A percentile compares a stretch with the other conserved stretches of the same genome.
These are phyloP conservation scores for Singerocomus inundabilis DNA, from an alignment of 1,284 basidiomycete species.

Conservation along the genomic window DNA sequence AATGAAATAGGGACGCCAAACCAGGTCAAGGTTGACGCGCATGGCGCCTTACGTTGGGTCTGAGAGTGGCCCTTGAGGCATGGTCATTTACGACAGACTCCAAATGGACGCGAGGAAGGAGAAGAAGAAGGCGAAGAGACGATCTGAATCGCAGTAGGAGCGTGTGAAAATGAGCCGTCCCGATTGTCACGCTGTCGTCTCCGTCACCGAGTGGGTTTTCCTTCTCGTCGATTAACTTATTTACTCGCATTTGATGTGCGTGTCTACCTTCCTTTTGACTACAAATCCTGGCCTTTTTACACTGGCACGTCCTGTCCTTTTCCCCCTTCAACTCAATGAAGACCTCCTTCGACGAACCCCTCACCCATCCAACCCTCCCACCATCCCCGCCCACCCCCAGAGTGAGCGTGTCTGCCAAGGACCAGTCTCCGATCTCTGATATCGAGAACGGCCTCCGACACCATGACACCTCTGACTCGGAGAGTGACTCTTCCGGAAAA, in stretches of 20 bases:
- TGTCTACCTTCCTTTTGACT: slow-evolving; percentile 4
- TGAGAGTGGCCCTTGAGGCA: too few relatives aligned
- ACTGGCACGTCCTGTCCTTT: not conserved
- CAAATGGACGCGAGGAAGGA: too few relatives aligned
- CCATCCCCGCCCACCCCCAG: not conserved
- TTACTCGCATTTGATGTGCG: slow-evolving; percentile 4
- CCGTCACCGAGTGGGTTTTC: too few relatives aligned
- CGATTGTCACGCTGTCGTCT: too few relatives aligned
- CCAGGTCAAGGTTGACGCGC: too few relatives aligned
- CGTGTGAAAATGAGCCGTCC: too few relatives aligned
- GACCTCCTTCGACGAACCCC: not conserved
- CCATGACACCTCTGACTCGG: slow-evolving; percentile 10
- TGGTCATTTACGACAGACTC: too few relatives aligned
- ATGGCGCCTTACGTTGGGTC: too few relatives aligned
- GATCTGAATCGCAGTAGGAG: too few relatives aligned
- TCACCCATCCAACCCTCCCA: not conserved
- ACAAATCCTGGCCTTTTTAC: slow-evolving; percentile 10
- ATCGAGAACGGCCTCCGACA: not conserved
- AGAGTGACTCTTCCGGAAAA: slow-evolving; percentile 8
- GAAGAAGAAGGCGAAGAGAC: too few relatives aligned
- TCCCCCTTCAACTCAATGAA: slow-evolving; percentile 3
- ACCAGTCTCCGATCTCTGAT: not conserved
- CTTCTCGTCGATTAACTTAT: slow-evolving; percentile 9
- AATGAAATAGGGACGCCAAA: too few relatives aligned
- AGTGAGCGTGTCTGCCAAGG: not conserved